Base-by-base conservation (phyloP, 768 basidiomycete genomes). In the Mycena galericulata region DNA sequence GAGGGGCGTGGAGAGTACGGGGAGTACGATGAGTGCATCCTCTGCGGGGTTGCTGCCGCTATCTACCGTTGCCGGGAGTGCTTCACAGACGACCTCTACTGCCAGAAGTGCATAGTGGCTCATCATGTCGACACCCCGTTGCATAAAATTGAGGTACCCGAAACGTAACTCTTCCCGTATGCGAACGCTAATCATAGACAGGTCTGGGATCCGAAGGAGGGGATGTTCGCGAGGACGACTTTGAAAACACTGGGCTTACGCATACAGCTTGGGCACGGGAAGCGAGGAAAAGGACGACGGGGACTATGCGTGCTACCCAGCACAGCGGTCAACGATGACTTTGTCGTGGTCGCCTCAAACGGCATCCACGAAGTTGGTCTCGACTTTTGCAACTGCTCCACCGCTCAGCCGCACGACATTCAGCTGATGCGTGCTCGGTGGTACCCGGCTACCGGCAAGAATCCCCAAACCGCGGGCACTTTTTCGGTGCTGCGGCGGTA, bases 181-280 rank as follows among this genome's bases (percentile, higher is more conserved):
- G 14, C 18, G 41, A n/a, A n/a, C n/a, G n/a, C n/a, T n/a, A n/a
- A n/a, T n/a, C n/a, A n/a, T n/a, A 26, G 10, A 46, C 14, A 26
- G 24, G 45, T 24, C 38, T 38, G 10, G 38, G 9, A 38, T 38
- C 45, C 26, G 45, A 46, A 56, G 27, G 55, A 57, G 15, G 38
- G 14, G 24, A 64, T 65, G 50, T 75, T 73, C 45, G 38, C 49
- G 41, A 17, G 38, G 2, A 55, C 36, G 9, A 62, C 51, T 4
- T 62, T 75, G 24, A 67, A 73, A 45, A 24, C 30, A 2, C 32
- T 75, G 6, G 74, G 75, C 7, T 60, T 75, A 4, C 40, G 53
- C 5, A 62, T 75, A 18, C 75, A 76, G 62, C 68, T 78, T 0
- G 64, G 63, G 9, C 63, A 65, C 30, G 54, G 63, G 8, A 27